A percentile compares a stretch with the other conserved stretches of the same genome.
phyloP scores from a whole-genome alignment of 345 rosid genomes.

The Populus euphratica region DNA sequence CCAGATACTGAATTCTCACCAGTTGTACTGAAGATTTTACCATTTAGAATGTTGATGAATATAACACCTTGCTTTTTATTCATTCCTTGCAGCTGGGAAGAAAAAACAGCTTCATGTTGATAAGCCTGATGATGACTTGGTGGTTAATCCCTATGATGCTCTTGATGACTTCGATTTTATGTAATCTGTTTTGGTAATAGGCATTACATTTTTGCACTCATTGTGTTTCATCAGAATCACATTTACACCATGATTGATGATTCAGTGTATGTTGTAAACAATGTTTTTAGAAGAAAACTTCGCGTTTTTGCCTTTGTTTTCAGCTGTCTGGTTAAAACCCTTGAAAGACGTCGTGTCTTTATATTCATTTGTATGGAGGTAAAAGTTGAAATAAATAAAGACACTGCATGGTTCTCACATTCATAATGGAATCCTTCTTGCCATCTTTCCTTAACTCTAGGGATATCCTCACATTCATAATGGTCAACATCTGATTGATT shows the following conservation, averaged over 20 bases:
- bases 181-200: slow-evolving; percentile 35
- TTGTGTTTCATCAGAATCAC: slow-evolving; percentile 3
- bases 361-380: not conserved
- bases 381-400: slow-evolving; percentile 1
- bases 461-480: no score
- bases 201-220: not conserved
- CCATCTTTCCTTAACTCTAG: no score
- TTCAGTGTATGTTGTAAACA: slow-evolving; percentile 8
- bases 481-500: no score
- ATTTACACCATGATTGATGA: slow-evolving; percentile 3
- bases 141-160: slow-evolving; percentile 45
- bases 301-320: not conserved
- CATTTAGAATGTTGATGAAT: not conserved
- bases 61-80: not conserved
- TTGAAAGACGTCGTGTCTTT: not conserved
- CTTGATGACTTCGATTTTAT: slow-evolving; percentile 82
- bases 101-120: slow-evolving; percentile 81
- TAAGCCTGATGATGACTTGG: slow-evolving; percentile 71
- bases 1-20: not conserved
- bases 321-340: not conserved
- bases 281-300: not conserved
- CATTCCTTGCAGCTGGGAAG: slow-evolving; percentile 46
- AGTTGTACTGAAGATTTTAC: not conserved
- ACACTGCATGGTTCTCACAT: not conserved
- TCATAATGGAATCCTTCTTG: no score